Evolutionary conservation across 768 basidiomycete genomes (phyloP).

Genomic region (Neoboletus brunneissimus): DNA sequence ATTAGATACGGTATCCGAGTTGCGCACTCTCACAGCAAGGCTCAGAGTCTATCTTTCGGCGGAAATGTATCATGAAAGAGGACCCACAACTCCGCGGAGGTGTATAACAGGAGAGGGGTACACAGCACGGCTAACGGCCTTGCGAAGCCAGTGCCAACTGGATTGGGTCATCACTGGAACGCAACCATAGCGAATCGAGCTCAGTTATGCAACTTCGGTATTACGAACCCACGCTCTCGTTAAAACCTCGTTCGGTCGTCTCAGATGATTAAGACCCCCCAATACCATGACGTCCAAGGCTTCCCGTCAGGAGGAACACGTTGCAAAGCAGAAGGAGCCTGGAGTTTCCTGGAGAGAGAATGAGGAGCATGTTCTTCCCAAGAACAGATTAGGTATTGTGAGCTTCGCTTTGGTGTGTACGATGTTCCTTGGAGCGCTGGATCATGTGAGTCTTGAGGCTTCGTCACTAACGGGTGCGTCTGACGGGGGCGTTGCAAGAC

Average conservation of each 20-base stretch:
- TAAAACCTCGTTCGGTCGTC: not conserved
- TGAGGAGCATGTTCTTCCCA: constrained; percentile 52
- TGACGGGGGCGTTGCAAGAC: constrained; percentile 36
- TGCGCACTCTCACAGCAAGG: not conserved
- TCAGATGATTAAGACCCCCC: not conserved
- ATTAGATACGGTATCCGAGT: not conserved
- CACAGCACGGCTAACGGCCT: not conserved
- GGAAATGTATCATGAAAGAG: not conserved
- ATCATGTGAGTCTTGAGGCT: constrained; percentile 41
- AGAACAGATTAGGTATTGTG: constrained; percentile 21
- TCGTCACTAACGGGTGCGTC: not conserved
- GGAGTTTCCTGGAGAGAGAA: constrained; percentile 49
- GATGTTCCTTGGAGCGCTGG: constrained; percentile 44
- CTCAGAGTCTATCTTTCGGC: not conserved
- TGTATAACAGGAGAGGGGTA: not conserved
- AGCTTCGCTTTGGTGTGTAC: constrained; percentile 26
- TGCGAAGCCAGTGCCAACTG: not conserved
- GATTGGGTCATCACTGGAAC: not conserved
- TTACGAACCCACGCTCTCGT: not conserved
- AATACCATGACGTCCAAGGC: not conserved
- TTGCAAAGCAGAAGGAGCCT: constrained; percentile 18
- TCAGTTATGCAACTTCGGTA: not conserved
- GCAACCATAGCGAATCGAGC: not conserved
- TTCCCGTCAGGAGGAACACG: not conserved
- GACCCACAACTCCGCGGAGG: not conserved